Evolutionary conservation across 164 flowering plant genomes (phyloP).

Genomic region (Magnolia kwangsiensis): DNA sequence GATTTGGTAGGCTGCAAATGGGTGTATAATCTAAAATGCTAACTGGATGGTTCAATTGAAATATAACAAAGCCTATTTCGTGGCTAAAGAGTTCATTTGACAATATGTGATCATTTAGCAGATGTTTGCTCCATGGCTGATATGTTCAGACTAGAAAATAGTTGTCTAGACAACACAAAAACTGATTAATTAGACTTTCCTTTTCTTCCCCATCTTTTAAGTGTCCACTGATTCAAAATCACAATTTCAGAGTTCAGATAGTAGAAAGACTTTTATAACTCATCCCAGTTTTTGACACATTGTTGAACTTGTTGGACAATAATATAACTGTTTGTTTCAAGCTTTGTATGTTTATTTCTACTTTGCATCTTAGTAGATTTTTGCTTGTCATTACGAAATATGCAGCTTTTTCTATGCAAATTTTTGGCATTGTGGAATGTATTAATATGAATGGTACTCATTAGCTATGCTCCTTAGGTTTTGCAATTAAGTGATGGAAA

Average conservation of each 20-base stretch:
- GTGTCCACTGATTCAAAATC: background rate
- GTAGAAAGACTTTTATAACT: no score
- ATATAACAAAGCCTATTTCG: no score
- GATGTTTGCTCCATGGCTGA: no score
- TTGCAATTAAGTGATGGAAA: conserved; percentile 58
- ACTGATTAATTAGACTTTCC: background rate
- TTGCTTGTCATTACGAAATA: background rate
- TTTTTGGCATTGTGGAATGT: background rate
- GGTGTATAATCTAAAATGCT: no score
- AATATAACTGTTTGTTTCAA: background rate
- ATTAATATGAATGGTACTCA: background rate
- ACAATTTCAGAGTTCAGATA: no score
- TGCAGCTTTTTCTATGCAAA: background rate
- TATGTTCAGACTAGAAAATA: no score
- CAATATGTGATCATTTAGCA: no score
- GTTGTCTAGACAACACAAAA: background rate
- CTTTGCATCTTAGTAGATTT: background rate
- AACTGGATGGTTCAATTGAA: no score
- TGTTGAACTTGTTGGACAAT: no score
- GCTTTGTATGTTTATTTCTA: background rate
- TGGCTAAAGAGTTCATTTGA: no score
- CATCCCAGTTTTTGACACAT: no score
- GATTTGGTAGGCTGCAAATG: no score
- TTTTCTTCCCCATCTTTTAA: background rate
- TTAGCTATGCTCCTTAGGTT: conserved; percentile 34